phyloP scores from a whole-genome alignment of 139 green algal genomes.

The Micromonas commoda region DNA sequence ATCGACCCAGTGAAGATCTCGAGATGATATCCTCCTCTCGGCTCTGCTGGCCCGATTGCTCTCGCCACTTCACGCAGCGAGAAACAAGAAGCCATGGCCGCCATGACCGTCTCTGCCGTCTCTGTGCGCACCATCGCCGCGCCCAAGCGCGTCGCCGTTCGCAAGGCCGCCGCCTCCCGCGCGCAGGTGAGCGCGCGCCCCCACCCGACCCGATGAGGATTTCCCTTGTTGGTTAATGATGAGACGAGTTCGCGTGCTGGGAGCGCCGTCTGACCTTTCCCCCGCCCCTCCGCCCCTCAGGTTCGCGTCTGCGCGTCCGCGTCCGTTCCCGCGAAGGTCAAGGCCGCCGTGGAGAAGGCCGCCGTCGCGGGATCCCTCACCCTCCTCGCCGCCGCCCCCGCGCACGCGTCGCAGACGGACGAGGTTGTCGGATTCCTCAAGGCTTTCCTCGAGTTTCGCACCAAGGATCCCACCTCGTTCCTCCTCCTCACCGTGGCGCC shows the following conservation, averaged over 20 bases:
- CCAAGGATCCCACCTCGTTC: constrained; percentile 4
- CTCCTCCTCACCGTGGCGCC: not conserved
- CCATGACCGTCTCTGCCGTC: too few species aligned
- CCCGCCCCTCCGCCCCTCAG: too few species aligned
- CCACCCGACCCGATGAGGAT: too few species aligned
- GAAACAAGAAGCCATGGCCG: too few species aligned
- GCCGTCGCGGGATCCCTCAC: not conserved
- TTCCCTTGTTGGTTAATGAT: too few species aligned
- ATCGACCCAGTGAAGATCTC: too few species aligned
- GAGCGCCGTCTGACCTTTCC: not conserved
- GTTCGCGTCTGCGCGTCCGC: not conserved
- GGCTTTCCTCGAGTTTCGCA: constrained; percentile 8
- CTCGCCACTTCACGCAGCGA: too few species aligned
- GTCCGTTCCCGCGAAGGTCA: not conserved
- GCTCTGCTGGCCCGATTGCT: too few species aligned
- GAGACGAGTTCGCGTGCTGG: too few species aligned
- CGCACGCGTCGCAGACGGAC: not conserved
- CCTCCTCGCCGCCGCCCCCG: not conserved
- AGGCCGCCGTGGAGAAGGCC: not conserved
- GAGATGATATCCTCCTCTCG: too few species aligned
- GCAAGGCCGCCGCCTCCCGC: too few species aligned
- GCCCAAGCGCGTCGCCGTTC: not conserved
- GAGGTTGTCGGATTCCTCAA: not conserved
- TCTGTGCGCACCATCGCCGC: not conserved
- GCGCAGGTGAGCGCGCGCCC: not conserved